Evolutionary conservation across 305 asterid species (phyloP).

Genomic region (Lippia alba): DNA sequence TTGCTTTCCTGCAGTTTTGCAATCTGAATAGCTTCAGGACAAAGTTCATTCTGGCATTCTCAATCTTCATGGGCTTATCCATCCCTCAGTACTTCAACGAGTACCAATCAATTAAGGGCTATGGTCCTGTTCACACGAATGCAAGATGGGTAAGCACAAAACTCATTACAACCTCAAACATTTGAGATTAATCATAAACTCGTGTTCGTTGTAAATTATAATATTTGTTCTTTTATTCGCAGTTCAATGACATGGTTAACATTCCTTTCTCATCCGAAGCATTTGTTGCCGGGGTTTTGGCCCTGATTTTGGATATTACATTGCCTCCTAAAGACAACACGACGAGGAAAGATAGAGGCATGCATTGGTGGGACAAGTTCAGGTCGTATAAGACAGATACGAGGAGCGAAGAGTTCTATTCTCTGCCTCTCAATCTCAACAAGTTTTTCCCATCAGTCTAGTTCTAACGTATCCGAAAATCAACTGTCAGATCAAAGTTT

Average conservation of each 20-base stretch:
- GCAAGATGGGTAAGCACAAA: conserved; percentile 83
- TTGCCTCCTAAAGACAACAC: conserved; percentile 67
- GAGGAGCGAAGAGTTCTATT: conserved; percentile 84
- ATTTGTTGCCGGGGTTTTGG: conserved; percentile 78
- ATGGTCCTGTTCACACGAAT: conserved; percentile 75
- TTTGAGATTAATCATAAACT: no score
- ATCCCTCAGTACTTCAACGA: conserved; percentile 95
- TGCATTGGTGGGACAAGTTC: conserved; percentile 94
- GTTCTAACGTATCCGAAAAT: conserved; percentile 18
- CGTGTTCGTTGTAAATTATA: not conserved
- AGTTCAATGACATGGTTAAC: conserved; percentile 93
- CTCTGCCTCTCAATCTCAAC: conserved; percentile 87
- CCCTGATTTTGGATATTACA: conserved; percentile 64
- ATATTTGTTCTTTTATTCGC: conserved; percentile 8
- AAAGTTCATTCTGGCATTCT: conserved; percentile 82
- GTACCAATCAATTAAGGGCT: conserved; percentile 53
- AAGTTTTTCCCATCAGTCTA: conserved; percentile 88
- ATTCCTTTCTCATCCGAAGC: conserved; percentile 82
- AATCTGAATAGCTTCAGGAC: conserved; percentile 85
- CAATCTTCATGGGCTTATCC: conserved; percentile 91
- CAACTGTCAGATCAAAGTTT: not conserved
- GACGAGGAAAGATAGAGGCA: conserved; percentile 79
- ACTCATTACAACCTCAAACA: no score
- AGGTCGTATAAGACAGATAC: conserved; percentile 72
- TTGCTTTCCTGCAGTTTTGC: conserved; percentile 85